Evolutionary conservation across 1,284 basidiomycete genomes (phyloP).

Genomic region (Neolentinus lepideus): DNA sequence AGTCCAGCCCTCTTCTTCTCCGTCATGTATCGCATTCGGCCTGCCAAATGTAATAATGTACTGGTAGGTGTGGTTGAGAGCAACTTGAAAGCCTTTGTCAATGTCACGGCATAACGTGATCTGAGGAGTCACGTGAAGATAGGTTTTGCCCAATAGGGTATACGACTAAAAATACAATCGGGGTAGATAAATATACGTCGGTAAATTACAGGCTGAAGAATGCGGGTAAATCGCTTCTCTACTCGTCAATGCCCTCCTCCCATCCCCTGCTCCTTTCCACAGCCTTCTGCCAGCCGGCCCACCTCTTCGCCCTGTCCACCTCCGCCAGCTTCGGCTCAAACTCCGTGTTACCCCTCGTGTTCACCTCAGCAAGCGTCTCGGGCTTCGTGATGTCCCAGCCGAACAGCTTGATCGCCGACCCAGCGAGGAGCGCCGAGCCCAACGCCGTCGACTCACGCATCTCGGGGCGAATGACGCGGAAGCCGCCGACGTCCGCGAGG

Average conservation of each 20-base stretch:
- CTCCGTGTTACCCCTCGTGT: constrained; percentile 72
- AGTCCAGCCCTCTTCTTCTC: too few relatives aligned
- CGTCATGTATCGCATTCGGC: too few relatives aligned
- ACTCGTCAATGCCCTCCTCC: constrained; percentile 54
- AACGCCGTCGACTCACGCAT: constrained; percentile 99
- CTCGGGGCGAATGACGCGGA: constrained; percentile 85
- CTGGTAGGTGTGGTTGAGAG: too few relatives aligned
- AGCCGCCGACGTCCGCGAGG: constrained; percentile 90
- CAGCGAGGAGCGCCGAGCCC: constrained; percentile 95
- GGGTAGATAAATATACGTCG: not conserved
- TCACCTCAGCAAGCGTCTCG: constrained; percentile 84
- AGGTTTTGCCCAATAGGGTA: too few relatives aligned
- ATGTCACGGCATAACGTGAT: too few relatives aligned
- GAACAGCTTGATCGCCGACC: constrained; percentile 80
- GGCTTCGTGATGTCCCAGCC: constrained; percentile 93
- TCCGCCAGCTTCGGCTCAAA: constrained; percentile 63
- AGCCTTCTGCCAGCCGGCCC: constrained; percentile 79
- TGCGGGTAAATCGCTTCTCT: constrained; percentile 4
- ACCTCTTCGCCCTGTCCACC: constrained; percentile 51
- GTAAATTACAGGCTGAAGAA: not conserved
- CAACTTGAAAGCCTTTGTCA: too few relatives aligned
- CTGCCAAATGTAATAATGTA: too few relatives aligned
- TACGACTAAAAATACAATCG: too few relatives aligned
- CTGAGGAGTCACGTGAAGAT: too few relatives aligned
- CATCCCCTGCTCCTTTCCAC: constrained; percentile 77